Percentiles rank a stretch among this genome's conserved stretches.
These are phyloP conservation scores for Clohesyomyces aquaticus DNA, from an alignment of 495 filamentous ascomycete genomes.

Conservation along the genomic window DNA sequence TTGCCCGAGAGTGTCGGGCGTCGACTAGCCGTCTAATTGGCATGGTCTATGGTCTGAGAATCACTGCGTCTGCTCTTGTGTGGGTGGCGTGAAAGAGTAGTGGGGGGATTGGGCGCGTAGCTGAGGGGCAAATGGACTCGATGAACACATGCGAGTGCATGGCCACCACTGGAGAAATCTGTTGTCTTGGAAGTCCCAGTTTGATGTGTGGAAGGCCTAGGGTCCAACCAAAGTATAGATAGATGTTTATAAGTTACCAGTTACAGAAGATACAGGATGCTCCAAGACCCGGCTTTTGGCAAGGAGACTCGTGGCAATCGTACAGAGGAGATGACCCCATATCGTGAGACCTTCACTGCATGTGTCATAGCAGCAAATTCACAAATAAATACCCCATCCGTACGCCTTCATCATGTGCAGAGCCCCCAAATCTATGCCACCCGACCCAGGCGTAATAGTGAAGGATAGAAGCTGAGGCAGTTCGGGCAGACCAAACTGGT, in stretches of 20 bases:
- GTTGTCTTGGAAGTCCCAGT: too few species aligned
- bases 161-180: neutral
- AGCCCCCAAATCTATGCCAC: neutral
- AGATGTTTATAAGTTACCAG: neutral
- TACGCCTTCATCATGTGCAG: neutral
- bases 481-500: neutral
- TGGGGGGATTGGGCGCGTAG: neutral
- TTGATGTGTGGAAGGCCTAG: too few species aligned
- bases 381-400: neutral
- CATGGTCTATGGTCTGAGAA: too few species aligned
- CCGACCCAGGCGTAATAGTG: neutral
- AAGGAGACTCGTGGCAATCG: slow-evolving; percentile 33
- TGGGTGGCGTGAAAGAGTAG: too few species aligned
- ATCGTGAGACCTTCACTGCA: too few species aligned
- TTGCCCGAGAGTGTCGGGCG: too few species aligned
- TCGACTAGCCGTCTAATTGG: too few species aligned
- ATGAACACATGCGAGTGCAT: neutral
- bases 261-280: slow-evolving; percentile 3
- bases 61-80: too few species aligned
- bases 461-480: neutral
- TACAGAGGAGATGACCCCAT: too few species aligned
- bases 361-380: neutral
- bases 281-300: slow-evolving; percentile 16
- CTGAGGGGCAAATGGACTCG: neutral
- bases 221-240: neutral